Percentiles rank a stretch among this genome's conserved stretches.
phyloP scores from a whole-genome alignment of 202 grass and related monocot genomes.

The Panicum hallii region DNA sequence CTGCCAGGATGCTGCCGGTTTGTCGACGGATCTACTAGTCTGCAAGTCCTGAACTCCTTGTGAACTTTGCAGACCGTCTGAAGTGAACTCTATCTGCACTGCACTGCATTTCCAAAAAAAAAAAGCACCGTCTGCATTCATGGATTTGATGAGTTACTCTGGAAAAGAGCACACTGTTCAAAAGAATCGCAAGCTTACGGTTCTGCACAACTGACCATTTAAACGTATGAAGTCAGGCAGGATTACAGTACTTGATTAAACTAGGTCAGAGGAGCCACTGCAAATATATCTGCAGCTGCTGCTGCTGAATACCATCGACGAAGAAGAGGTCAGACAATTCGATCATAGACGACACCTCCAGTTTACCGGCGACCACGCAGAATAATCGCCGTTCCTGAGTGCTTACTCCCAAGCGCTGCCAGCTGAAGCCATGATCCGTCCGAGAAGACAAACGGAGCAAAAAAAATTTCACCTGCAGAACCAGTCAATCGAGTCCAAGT shows the following conservation, averaged over 20 bases:
- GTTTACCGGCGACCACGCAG: not conserved
- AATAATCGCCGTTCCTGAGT: not conserved
- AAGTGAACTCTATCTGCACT: not conserved
- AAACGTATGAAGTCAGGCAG: not conserved
- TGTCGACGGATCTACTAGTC: not conserved
- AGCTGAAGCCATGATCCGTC: not conserved
- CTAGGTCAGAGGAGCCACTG: not conserved
- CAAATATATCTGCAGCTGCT: not conserved
- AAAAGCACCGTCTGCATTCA: no score
- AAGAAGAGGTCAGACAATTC: constrained; percentile 38
- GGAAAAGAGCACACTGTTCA: not conserved
- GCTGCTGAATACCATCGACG: not conserved
- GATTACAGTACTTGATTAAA: not conserved
- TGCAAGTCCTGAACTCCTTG: not conserved
- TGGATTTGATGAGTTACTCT: no score
- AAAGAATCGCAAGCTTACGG: not conserved
- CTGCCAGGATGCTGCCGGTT: not conserved
- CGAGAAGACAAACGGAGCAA: not conserved
- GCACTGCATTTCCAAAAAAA: no score
- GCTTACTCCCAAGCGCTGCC: not conserved
- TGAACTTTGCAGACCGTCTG: not conserved
- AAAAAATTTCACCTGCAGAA: constrained; percentile 31
- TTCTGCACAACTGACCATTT: not conserved
- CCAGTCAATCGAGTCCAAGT: not conserved
- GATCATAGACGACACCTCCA: not conserved